Base-by-base conservation (phyloP, 2,329 filamentous ascomycete species). In the Pseudomassariella vexata region DNA sequence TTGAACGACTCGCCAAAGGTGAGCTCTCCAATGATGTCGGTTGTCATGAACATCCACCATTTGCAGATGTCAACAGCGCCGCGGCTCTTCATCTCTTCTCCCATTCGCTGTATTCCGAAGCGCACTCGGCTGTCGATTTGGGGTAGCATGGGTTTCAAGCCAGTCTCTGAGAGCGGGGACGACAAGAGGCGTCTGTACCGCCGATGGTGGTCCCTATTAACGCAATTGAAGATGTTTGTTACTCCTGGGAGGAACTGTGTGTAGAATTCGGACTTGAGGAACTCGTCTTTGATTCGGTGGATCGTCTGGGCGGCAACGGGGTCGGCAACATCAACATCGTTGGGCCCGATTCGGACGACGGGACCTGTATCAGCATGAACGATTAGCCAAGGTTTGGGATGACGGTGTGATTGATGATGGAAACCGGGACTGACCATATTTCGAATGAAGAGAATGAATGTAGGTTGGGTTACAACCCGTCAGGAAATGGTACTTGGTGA, bases 31-130 rank as follows among this genome's bases (percentile, higher is more conserved):
- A 76, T 69, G 2, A 73, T 53, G 45, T 78, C 73, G 0, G 68
- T 72, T 0, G 70, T 51, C 56, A 75, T 63, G 31, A 74, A 70
- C 2, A 62, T 46, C 57, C 60, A 72, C 72, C 71, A 76, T 34
- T 73, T 72, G 35, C 63, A 55, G 0, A 76, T 46, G 37, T 78
- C 70, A 0, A 52, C 56, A 0, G 38, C 50, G 0, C 64, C 68
- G 1, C 40, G 41, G 0, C 40, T 34, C 12, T 47, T 30, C 22
- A 57, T 52, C 28, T 75, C 69, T 18, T 60, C 49, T 0, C 36
- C 46, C n/a, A 74, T 72, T 20, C 54, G 54, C n/a, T n/a, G n/a
- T n/a, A n/a, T n/a, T n/a, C n/a, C n/a, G n/a, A n/a, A n/a, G n/a
- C n/a, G n/a, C n/a, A n/a, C n/a, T n/a, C n/a, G n/a, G n/a, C n/a